phyloP scores from a whole-genome alignment of 176 grass and related monocot species.

The Leersia perrieri region DNA sequence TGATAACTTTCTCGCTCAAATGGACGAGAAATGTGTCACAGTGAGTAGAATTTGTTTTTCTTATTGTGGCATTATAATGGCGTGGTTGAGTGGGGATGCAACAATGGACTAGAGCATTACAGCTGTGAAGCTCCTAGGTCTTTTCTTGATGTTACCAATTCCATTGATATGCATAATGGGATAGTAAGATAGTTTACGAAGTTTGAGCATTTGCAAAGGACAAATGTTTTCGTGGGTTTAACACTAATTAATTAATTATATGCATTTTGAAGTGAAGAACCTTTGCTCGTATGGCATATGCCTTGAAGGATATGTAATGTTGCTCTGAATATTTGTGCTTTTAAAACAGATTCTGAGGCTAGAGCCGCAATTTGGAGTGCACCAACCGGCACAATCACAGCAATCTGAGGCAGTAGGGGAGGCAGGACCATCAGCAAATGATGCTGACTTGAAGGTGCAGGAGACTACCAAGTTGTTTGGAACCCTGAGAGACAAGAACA shows the following conservation, averaged over 20 bases:
- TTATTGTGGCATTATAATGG: neutral
- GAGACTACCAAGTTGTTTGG: constrained; percentile 63
- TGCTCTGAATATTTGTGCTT: constrained; percentile 23
- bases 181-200: neutral
- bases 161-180: neutral
- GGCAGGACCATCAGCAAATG: constrained; percentile 37
- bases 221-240: neutral
- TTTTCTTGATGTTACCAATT: neutral
- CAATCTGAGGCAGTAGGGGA: constrained; percentile 49
- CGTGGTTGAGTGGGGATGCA: neutral
- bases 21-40: neutral
- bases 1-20: neutral
- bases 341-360: constrained; percentile 79
- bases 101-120: neutral
- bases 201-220: neutral
- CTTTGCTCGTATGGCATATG: neutral
- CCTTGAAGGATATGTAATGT: neutral
- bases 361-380: constrained; percentile 51
- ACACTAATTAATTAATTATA: neutral
- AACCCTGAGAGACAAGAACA: constrained; percentile 58
- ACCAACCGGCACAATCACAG: constrained; percentile 40
- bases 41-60: neutral
- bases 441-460: constrained; percentile 47
- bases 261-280: neutral
- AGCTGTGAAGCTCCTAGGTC: neutral